Evolutionary conservation across 1,284 basidiomycete genomes (phyloP).

Genomic region (Exsudoporus floridanus): DNA sequence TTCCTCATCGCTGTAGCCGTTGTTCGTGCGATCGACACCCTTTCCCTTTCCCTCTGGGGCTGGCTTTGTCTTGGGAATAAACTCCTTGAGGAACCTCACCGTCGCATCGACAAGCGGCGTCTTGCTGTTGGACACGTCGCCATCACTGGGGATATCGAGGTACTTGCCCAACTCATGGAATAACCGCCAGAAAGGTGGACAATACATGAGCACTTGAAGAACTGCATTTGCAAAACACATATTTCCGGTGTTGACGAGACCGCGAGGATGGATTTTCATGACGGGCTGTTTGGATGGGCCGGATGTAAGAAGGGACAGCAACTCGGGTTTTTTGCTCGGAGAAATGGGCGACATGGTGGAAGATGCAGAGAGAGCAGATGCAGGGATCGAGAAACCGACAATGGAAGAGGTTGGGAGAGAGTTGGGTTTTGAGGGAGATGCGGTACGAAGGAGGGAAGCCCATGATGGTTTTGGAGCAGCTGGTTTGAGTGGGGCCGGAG

Average conservation of each 20-base stretch:
- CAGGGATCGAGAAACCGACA: slow-evolving; percentile 68
- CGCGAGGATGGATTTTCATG: slow-evolving; percentile 63
- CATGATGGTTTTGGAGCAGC: slow-evolving; percentile 51
- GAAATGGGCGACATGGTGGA: slow-evolving; percentile 37
- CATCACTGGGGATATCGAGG: slow-evolving; percentile 32
- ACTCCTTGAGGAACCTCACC: slow-evolving; percentile 82
- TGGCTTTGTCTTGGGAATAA: slow-evolving; percentile 41
- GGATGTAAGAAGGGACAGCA: slow-evolving; percentile 57
- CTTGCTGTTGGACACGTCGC: slow-evolving; percentile 46
- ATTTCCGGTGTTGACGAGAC: slow-evolving; percentile 93
- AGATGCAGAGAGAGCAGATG: slow-evolving; percentile 28
- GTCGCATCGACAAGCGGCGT: slow-evolving; percentile 85
- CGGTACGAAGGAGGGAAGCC: slow-evolving; percentile 67
- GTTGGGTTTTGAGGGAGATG: slow-evolving; percentile 41
- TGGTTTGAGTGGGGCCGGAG: slow-evolving; percentile 24
- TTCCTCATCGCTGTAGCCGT: slow-evolving; percentile 30
- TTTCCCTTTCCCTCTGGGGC: slow-evolving; percentile 35
- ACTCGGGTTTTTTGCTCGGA: slow-evolving; percentile 51
- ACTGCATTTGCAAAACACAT: slow-evolving; percentile 98
- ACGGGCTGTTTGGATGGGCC: slow-evolving; percentile 37
- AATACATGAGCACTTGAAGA: slow-evolving; percentile 88
- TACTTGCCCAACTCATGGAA: slow-evolving; percentile 72
- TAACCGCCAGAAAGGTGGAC: slow-evolving; percentile 80
- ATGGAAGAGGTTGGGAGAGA: slow-evolving; percentile 62
- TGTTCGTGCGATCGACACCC: slow-evolving; percentile 28